Percentiles rank a stretch among this genome's conserved stretches.
Conservation (phyloP, 306 rosid genomes). For the Castanea mollissima region DNA sequence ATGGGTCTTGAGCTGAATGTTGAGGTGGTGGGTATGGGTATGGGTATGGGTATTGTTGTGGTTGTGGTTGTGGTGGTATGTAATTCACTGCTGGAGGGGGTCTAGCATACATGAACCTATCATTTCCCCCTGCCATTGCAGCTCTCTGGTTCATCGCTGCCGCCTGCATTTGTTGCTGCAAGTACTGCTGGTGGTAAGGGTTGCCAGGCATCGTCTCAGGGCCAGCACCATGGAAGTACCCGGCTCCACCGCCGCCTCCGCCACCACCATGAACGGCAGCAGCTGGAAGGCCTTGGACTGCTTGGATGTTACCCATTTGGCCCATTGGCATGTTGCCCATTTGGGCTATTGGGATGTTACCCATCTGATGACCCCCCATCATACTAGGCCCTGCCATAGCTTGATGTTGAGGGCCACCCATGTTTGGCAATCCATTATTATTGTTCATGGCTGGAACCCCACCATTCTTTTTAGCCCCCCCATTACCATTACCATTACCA, state of each 20-base stretch:
- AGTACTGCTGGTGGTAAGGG: constrained; percentile 55
- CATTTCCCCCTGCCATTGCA: constrained; percentile 51
- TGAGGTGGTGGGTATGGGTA: constrained; percentile 17
- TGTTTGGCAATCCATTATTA: constrained; percentile 33
- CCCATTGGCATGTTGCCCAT: constrained; percentile 50
- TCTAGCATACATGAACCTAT: constrained; percentile 64
- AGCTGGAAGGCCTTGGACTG: constrained; percentile 82
- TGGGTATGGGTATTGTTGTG: constrained; percentile 29
- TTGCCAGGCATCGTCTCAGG: constrained; percentile 53
- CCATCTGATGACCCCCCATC: constrained; percentile 41
- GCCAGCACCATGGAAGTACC: constrained; percentile 47
- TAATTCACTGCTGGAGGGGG: constrained; percentile 45
- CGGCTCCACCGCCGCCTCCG: constrained; percentile 17
- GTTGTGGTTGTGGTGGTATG: constrained; percentile 40
- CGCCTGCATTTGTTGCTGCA: constrained; percentile 20
- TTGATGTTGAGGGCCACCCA: constrained; percentile 38
- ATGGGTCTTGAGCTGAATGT: constrained; percentile 29
- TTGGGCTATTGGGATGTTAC: constrained; percentile 34
- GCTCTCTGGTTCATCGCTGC: constrained; percentile 76
- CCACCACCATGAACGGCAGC: constrained; percentile 35
- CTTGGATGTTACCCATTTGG: constrained; percentile 52
- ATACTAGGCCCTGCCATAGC: constrained; percentile 35
- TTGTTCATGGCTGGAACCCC: constrained; percentile 32
- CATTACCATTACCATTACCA: constrained; percentile 23
- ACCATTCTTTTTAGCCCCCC: constrained; percentile 31